Evolutionary conservation across 2,329 filamentous ascomycete genomes (phyloP).

Genomic region (Colletotrichum sp.): DNA sequence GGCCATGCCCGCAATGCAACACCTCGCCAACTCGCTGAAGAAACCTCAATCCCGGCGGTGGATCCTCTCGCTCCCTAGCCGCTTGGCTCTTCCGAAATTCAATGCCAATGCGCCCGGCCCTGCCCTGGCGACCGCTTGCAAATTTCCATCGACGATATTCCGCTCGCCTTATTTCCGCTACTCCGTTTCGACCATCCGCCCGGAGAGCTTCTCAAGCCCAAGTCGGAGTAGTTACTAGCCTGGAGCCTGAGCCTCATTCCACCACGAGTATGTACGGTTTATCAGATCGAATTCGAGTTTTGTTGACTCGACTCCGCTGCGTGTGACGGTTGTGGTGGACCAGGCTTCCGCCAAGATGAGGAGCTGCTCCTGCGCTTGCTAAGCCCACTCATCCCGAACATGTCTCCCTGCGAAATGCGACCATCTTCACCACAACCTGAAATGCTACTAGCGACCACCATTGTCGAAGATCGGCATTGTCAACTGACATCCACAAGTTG

Average conservation of each 20-base stretch:
- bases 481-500: background rate
- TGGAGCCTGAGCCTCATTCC: background rate
- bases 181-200: background rate
- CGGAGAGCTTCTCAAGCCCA: background rate
- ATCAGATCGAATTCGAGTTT: background rate
- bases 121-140: background rate
- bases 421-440: background rate
- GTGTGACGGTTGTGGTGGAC: background rate
- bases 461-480: background rate
- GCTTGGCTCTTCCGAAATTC: background rate
- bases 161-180: background rate
- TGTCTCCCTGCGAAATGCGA: background rate
- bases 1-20: background rate
- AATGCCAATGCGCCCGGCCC: background rate
- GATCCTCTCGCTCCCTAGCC: background rate
- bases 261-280: background rate
- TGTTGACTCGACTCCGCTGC: background rate
- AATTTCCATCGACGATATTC: background rate
- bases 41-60: background rate
- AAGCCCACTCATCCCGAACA: background rate
- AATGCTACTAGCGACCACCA: background rate
- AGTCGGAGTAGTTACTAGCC: background rate
- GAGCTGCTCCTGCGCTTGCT: background rate
- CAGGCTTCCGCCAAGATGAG: background rate
- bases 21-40: background rate